phyloP scores from a whole-genome alignment of 2,329 filamentous ascomycete species.

The Fusarium odoratissimum region DNA sequence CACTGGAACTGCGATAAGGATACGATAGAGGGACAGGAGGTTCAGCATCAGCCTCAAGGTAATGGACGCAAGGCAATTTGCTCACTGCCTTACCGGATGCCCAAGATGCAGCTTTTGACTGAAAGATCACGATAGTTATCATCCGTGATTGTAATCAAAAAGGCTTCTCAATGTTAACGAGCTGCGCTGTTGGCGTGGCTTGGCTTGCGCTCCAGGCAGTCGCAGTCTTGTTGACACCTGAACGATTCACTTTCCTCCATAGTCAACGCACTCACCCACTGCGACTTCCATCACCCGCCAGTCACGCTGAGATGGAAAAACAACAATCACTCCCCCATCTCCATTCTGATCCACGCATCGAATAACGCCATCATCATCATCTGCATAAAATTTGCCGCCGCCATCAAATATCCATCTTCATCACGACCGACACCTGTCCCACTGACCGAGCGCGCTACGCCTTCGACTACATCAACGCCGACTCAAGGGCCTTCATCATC shows the following conservation, averaged over 20 bases:
- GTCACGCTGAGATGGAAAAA: not conserved
- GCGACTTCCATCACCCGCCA: not conserved
- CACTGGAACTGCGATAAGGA: no score
- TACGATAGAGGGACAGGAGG: no score
- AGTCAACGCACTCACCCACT: not conserved
- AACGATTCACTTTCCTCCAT: not conserved
- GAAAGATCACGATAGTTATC: no score
- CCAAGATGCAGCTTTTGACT: no score
- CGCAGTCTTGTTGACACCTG: not conserved
- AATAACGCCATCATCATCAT: not conserved
- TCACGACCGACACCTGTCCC: not conserved
- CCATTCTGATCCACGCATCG: not conserved
- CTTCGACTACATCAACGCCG: not conserved
- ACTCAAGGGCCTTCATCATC: no score
- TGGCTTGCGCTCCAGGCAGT: not conserved
- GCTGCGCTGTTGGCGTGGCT: no score
- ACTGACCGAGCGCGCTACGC: rapidly evolving
- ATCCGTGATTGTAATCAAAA: no score
- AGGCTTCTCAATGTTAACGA: not conserved
- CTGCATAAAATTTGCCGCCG: rapidly evolving
- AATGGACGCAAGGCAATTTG: no score
- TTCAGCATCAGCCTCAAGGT: no score
- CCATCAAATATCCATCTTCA: no score
- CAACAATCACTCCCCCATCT: rapidly evolving
- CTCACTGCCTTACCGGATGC: no score